A percentile compares a stretch with the other conserved stretches of the same genome.
Evolutionary conservation across 306 rosid species (phyloP).

Genomic region (Phaseolus lunatus): DNA sequence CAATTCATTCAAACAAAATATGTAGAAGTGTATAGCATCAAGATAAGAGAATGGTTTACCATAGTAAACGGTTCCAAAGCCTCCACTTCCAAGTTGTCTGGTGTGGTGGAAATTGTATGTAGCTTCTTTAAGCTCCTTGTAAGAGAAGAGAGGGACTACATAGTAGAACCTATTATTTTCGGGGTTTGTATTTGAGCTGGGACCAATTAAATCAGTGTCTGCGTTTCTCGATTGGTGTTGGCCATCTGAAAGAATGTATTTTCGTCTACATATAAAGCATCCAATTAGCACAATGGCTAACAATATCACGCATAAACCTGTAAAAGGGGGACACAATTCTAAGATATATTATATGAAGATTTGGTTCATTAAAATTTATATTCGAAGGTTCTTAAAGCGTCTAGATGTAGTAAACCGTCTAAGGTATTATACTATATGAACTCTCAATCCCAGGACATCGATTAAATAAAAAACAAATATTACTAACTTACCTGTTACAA

Average conservation of each 20-base stretch:
- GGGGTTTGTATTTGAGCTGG: constrained; percentile 1
- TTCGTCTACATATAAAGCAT: constrained; percentile 23
- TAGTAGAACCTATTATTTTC: constrained; percentile 41
- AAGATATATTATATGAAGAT: too few relatives aligned
- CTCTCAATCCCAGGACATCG: not conserved
- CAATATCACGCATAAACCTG: constrained; percentile 45
- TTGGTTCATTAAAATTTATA: too few relatives aligned
- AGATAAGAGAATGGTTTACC: constrained; percentile 39
- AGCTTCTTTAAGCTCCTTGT: constrained; percentile 61
- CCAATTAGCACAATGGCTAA: constrained; percentile 28
- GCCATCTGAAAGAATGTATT: not conserved
- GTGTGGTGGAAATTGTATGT: constrained; percentile 63
- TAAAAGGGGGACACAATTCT: too few relatives aligned
- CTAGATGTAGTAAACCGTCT: too few relatives aligned
- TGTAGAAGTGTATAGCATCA: not conserved
- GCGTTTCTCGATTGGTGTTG: constrained; percentile 29
- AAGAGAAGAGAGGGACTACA: constrained; percentile 50
- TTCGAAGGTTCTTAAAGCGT: too few relatives aligned
- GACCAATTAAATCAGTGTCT: constrained; percentile 11
- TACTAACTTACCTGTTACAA: constrained; percentile 57
- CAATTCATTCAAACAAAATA: not conserved
- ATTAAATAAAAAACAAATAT: not conserved
- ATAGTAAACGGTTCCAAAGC: constrained; percentile 57
- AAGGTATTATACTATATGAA: too few relatives aligned
- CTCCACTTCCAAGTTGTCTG: constrained; percentile 67